Evolutionary conservation across 2,329 filamentous ascomycete genomes (phyloP), one percentile per base, ranked within the genome.

Genomic region (Paramyrothecium roridum): DNA sequence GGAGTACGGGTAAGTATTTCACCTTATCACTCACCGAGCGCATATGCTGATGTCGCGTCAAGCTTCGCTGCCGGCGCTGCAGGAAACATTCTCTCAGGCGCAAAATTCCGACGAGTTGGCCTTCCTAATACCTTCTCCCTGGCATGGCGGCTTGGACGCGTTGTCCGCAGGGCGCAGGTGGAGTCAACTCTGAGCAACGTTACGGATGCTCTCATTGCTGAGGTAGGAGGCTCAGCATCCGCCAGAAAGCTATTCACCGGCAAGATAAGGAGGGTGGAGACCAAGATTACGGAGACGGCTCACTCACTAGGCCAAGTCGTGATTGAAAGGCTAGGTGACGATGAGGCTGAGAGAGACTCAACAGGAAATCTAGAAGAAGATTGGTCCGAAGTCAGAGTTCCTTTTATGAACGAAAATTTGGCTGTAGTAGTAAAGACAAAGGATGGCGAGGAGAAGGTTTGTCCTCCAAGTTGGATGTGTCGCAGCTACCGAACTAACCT

Each of bases 351-450:
- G 56, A 58, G 45, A 11, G 63, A 50, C 2, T 16, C 53, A 57
- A 43, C 55, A 68, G 55, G 30, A 65, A 70, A 19, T 22, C 53
- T 3, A 6, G 37, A 13, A 19, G 37, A 19, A 16, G 37, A 43
- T 13, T 43, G 37, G 37, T 4, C 13, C 13, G 37, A 43, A 52
- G 64, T 82, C 52, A 77, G 72, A 53, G 79, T 83, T 37, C 80
- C 80, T 0, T 83, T 83, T 70, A 82, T 82, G 68, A 83, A 84
- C 62, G 80, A 83, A 59, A 83, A 82, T 59, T 77, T 82, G 40
- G 76, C 76, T 48, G 79, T 76, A 0, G 48, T 58, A 21, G 59
- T 61, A 17, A 59, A 57, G 3, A 57, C 48, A 3, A 58, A 56
- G 1, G 55, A 54, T n/a, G 64, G 61, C 1, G 56, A 57, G 12